Percentiles rank a stretch among this genome's conserved stretches.
Conservation (phyloP, 768 basidiomycete genomes). For the Rickenella mellea region DNA sequence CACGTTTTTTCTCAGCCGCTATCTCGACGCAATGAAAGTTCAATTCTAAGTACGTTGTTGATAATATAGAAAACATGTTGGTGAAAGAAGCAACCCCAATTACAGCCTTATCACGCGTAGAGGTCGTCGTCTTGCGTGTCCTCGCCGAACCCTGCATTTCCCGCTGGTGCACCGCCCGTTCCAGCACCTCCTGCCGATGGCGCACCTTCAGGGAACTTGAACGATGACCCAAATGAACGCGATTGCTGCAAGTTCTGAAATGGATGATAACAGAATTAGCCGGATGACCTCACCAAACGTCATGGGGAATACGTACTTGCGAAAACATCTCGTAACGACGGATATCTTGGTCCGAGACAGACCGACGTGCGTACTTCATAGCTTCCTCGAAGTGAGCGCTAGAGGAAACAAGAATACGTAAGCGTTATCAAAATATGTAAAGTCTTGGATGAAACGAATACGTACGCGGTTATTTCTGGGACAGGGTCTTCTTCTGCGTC, state of each 20-base stretch:
- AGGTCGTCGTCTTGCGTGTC: conserved; percentile 86
- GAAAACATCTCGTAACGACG: conserved; percentile 98
- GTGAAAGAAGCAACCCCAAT: background rate
- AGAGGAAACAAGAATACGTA: conserved; percentile 10
- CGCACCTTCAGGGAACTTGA: conserved; percentile 91
- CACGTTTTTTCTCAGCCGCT: too few species aligned
- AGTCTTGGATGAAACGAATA: conserved; percentile 5
- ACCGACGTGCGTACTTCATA: conserved; percentile 95
- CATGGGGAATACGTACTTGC: conserved; percentile 43
- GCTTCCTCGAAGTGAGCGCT: conserved; percentile 96
- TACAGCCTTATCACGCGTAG: conserved; percentile 55
- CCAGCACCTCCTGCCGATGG: conserved; percentile 19
- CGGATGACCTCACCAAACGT: conserved; percentile 2
- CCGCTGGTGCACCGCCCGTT: conserved; percentile 32
- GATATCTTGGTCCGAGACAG: conserved; percentile 94
- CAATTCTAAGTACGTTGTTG: too few species aligned
- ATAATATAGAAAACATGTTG: too few species aligned
- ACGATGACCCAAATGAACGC: conserved; percentile 86
- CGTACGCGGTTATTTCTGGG: conserved; percentile 71
- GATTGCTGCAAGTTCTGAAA: conserved; percentile 79
- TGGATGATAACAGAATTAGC: conserved; percentile 5
- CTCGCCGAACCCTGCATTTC: conserved; percentile 75
- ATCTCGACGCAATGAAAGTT: too few species aligned
- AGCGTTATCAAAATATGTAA: background rate
- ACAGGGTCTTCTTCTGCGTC: conserved; percentile 80